Conservation (phyloP, 2,329 filamentous ascomycete genomes). For the Mariannaea elegans region DNA sequence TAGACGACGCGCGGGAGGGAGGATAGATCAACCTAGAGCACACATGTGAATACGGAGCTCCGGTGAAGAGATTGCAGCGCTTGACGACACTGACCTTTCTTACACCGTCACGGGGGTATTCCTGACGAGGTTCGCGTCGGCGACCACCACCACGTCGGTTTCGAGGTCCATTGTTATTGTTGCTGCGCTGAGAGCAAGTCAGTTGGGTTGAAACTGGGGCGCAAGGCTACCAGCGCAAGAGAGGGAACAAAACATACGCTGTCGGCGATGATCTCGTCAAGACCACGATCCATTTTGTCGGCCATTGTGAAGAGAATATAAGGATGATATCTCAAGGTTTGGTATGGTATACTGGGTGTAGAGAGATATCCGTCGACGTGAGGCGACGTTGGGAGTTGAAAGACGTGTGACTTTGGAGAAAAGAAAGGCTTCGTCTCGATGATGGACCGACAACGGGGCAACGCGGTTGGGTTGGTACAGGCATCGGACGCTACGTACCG, state of each 20-base stretch:
- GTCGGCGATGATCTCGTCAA: conserved; percentile 66
- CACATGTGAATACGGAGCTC: conserved; percentile 30
- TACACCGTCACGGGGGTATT: conserved; percentile 81
- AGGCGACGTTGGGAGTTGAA: background rate
- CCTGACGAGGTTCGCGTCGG: conserved; percentile 49
- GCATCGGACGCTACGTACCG: conserved; percentile 10
- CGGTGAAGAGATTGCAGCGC: background rate
- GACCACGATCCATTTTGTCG: conserved; percentile 61
- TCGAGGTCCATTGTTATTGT: conserved; percentile 48
- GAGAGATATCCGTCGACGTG: background rate
- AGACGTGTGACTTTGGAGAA: background rate
- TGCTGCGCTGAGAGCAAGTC: conserved; percentile 38
- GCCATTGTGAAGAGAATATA: conserved; percentile 42
- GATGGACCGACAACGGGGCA: conserved; percentile 10
- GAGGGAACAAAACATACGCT: conserved; percentile 45
- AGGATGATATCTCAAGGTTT: background rate
- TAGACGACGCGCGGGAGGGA: conserved; percentile 42
- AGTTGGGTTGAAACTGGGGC: conserved; percentile 28
- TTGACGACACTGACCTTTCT: conserved; percentile 76
- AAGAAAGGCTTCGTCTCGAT: conserved; percentile 14
- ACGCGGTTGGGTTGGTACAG: conserved; percentile 18
- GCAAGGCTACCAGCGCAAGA: conserved; percentile 13
- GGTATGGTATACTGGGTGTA: background rate
- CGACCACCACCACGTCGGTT: conserved; percentile 47
- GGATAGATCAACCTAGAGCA: conserved; percentile 46